Evolutionary conservation across 176 grass and related monocot genomes (phyloP).

Genomic region (Aegilops bicornis): DNA sequence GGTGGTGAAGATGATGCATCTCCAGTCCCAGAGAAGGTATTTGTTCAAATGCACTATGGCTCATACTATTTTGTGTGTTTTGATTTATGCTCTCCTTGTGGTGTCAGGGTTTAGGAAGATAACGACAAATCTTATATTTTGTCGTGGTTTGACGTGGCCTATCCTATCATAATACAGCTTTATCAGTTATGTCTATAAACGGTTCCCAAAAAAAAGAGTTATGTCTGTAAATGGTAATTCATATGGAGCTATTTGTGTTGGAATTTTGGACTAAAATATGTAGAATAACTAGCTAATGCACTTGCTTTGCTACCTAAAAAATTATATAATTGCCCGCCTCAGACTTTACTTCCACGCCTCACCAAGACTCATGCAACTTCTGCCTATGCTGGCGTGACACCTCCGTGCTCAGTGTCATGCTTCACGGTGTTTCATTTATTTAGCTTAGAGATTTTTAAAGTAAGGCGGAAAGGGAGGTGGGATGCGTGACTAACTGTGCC

Average conservation of each 20-base stretch:
- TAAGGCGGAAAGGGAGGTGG: neutral
- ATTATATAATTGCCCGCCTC: neutral
- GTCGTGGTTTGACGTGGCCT: neutral
- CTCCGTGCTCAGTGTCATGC: neutral
- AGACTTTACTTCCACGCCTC: no score
- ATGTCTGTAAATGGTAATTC: neutral
- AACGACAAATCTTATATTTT: neutral
- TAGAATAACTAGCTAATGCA: slow-evolving; percentile 4
- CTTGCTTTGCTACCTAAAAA: neutral
- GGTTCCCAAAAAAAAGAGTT: neutral
- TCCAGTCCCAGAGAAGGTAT: slow-evolving; percentile 88
- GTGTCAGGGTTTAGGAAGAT: slow-evolving; percentile 15
- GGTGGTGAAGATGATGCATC: slow-evolving; percentile 79
- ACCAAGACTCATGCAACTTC: neutral
- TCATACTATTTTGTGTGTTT: neutral
- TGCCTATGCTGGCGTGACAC: neutral
- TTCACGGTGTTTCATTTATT: neutral
- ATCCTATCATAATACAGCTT: neutral
- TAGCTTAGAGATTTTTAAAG: neutral
- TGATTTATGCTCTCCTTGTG: neutral
- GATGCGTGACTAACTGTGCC: neutral
- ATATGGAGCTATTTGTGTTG: neutral
- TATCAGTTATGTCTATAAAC: neutral
- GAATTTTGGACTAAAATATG: neutral
- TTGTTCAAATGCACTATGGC: slow-evolving; percentile 5